Conservation (phyloP, 306 rosid genomes). For the Citrullus amarus region DNA sequence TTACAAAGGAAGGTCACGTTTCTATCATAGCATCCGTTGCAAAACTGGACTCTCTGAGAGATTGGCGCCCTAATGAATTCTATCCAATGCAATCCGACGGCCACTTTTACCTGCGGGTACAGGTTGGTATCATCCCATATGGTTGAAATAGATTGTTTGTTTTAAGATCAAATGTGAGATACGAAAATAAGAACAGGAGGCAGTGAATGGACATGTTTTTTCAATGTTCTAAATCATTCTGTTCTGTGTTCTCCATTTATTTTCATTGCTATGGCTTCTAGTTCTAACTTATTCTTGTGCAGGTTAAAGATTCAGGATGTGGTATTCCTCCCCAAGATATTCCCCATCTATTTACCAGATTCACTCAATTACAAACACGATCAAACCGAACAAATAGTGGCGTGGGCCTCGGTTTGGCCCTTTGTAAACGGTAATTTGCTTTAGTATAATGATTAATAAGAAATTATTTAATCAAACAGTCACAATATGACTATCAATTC, state of each 20-base stretch:
- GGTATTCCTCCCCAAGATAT: constrained; percentile 70
- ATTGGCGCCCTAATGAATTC: constrained; percentile 66
- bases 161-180: not conserved
- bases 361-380: constrained; percentile 47
- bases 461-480: not conserved
- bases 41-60: constrained; percentile 63
- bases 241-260: not conserved
- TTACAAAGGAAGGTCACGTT: constrained; percentile 72
- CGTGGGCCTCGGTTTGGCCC: constrained; percentile 85
- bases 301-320: constrained; percentile 91
- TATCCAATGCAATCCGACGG: constrained; percentile 52
- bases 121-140: constrained; percentile 29
- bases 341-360: constrained; percentile 63
- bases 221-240: not conserved
- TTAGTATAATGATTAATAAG: too few relatives aligned
- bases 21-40: constrained; percentile 64
- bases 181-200: not conserved
- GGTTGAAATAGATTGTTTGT: not conserved
- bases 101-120: constrained; percentile 58
- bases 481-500: too few relatives aligned
- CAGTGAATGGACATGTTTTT: not conserved
- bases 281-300: constrained; percentile 16
- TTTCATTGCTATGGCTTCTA: not conserved
- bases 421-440: constrained; percentile 58
- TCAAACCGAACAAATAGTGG: constrained; percentile 39